Evolutionary conservation across 352 stramenopile species (phyloP), one percentile per base, ranked within the genome.

Genomic region (Phytopythium mirpurense): DNA sequence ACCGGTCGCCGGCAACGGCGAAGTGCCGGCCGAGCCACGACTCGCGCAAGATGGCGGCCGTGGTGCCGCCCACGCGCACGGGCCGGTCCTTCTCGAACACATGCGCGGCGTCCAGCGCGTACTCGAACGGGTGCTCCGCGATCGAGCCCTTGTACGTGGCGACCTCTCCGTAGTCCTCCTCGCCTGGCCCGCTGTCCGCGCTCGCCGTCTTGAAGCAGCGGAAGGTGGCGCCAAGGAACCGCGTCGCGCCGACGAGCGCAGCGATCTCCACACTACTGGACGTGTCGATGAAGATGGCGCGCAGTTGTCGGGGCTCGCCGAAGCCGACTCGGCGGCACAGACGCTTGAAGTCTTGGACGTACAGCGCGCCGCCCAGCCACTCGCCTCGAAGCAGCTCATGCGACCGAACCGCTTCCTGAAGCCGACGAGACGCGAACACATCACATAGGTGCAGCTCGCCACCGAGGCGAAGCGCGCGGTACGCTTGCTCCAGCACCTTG

Each of bases 381-480:
- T 98, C 89, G 37, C 89, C 88, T 78, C 89, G 95, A 2, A 98
- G 63, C 10, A 95, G 78, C 29, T 83, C 67, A 66, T 97, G 72
- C 21, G 92, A 73, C 35, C 74, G 72, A 16, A 52, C 87, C 32
- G 64, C 60, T 36, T 86, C 67, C 12, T 87, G 83, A 26, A 97
- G 68, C 24, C 91, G 71, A 26, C 86, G 74, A 51, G 82, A 85
- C 19, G 77, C 61, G 64, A 96, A 98, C 1, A 97, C 87, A 56
- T 98, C 91, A 0, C 79, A 95, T 63, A 98, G 96, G 60, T 96
- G 93, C 27, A 98, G 65, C 65, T 97, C 90, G 31, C 91, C 91
- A 31, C 91, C 91, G 10, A 67, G 63, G 43, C 93, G 94, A 2
- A 98, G 61, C 9, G 96, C 63, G 38, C 82, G 68, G 45, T 83